These are phyloP conservation scores for Casuarina equisetifolia DNA, from an alignment of 306 rosid genomes.

Conservation along the genomic window DNA sequence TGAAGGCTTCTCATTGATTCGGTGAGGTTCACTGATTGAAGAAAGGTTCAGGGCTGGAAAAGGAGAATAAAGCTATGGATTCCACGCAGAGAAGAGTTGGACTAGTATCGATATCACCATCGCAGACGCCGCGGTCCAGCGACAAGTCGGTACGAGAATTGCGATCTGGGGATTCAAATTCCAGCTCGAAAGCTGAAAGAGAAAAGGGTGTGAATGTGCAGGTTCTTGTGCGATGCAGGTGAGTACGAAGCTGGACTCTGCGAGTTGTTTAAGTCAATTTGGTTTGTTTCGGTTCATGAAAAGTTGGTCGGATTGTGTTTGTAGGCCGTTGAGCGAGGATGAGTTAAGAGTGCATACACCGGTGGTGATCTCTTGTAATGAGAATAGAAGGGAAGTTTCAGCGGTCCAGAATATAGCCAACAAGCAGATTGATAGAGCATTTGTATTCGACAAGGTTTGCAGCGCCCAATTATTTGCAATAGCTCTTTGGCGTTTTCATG, in stretches of 20 bases:
- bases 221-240: constrained; percentile 98
- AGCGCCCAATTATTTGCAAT: neutral
- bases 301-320: constrained; percentile 28
- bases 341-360: constrained; percentile 86
- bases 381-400: constrained; percentile 71
- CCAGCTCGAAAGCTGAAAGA: constrained; percentile 65
- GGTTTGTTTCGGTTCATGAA: constrained; percentile 17
- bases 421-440: constrained; percentile 98
- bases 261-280: constrained; percentile 13
- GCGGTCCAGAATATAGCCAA: constrained; percentile 95
- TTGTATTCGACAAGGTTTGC: constrained; percentile 83
- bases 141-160: constrained; percentile 86
- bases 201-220: constrained; percentile 99
- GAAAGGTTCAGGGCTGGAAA: constrained; percentile 15
- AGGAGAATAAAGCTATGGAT: constrained; percentile 48
- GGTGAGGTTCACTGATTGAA: constrained; percentile 17
- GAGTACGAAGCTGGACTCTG: constrained; percentile 34
- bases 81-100: constrained; percentile 73
- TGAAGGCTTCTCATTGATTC: constrained; percentile 11
- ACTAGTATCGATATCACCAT: constrained; percentile 78
- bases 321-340: constrained; percentile 95
- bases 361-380: constrained; percentile 88
- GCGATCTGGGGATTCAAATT: constrained; percentile 95
- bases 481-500: neutral
- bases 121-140: constrained; percentile 89